Evolutionary conservation across 257 asterid species (phyloP).

Genomic region (Fraxinus cuspidata): DNA sequence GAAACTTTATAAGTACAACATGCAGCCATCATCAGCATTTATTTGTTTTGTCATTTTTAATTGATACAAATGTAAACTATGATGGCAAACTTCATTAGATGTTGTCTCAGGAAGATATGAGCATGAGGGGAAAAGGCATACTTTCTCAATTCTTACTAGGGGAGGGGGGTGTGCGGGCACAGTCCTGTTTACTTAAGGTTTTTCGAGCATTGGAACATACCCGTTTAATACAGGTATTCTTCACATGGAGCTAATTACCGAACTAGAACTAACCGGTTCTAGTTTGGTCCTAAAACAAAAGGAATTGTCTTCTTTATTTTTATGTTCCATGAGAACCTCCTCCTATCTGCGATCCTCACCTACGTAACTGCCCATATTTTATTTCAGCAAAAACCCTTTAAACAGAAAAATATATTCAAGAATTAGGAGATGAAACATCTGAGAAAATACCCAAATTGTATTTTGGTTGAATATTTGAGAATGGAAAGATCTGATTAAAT

Average conservation of each 20-base stretch:
- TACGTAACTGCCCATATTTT: no score
- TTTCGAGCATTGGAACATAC: not conserved
- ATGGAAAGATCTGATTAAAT: no score
- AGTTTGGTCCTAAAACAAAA: not conserved
- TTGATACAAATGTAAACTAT: not conserved
- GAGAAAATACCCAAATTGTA: no score
- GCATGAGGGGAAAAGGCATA: constrained; percentile 1
- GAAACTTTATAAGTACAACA: not conserved
- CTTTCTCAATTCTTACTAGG: not conserved
- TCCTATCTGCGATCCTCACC: no score
- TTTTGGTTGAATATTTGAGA: no score
- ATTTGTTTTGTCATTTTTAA: not conserved
- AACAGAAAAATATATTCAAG: no score
- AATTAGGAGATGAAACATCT: no score
- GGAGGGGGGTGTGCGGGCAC: not conserved
- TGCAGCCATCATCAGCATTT: not conserved
- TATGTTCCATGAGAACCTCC: no score
- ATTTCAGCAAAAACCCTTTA: no score
- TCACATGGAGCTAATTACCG: not conserved
- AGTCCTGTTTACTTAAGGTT: not conserved
- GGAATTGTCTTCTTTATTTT: not conserved
- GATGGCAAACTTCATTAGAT: constrained; percentile 5
- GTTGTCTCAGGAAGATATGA: constrained; percentile 16
- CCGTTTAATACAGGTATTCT: not conserved
- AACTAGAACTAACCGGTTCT: not conserved